Percentiles rank a stretch among this genome's conserved stretches.
These are phyloP conservation scores for Gossypium mustelinum DNA, from an alignment of 345 rosid species.

Conservation along the genomic window DNA sequence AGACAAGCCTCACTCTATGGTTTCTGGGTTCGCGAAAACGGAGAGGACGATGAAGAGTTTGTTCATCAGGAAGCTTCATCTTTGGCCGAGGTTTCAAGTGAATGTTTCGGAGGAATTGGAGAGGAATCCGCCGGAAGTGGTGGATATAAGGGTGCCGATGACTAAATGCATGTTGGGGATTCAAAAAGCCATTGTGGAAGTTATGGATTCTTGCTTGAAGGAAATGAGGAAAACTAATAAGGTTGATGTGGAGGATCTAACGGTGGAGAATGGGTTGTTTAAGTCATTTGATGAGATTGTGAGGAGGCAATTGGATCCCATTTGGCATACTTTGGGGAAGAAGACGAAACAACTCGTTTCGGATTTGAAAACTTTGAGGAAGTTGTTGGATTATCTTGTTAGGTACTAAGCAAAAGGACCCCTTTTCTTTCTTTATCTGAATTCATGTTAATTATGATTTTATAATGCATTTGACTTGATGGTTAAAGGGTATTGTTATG, in stretches of 20 bases:
- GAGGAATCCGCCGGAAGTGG: conserved; percentile 72
- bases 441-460: conserved; percentile 3
- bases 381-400: conserved; percentile 93
- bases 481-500: background rate
- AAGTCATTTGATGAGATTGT: conserved; percentile 98
- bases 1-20: conserved; percentile 83
- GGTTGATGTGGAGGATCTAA: conserved; percentile 94
- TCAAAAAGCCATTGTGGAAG: conserved; percentile 85
- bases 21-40: conserved; percentile 85
- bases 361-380: conserved; percentile 93
- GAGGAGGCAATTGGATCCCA: conserved; percentile 92
- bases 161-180: conserved; percentile 78
- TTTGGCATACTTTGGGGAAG: conserved; percentile 94
- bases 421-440: background rate
- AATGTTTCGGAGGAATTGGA: conserved; percentile 88
- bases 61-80: conserved; percentile 56
- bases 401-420: conserved; percentile 38
- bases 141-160: conserved; percentile 86
- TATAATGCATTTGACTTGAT: background rate
- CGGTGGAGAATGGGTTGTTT: conserved; percentile 90
- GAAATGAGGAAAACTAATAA: conserved; percentile 95
- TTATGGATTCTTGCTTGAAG: conserved; percentile 90
- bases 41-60: conserved; percentile 83
- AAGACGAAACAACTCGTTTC: conserved; percentile 95
- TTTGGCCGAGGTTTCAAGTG: conserved; percentile 95